phyloP scores from a whole-genome alignment of 805 yeast genomes.

The Jamesozyma hellenica region DNA sequence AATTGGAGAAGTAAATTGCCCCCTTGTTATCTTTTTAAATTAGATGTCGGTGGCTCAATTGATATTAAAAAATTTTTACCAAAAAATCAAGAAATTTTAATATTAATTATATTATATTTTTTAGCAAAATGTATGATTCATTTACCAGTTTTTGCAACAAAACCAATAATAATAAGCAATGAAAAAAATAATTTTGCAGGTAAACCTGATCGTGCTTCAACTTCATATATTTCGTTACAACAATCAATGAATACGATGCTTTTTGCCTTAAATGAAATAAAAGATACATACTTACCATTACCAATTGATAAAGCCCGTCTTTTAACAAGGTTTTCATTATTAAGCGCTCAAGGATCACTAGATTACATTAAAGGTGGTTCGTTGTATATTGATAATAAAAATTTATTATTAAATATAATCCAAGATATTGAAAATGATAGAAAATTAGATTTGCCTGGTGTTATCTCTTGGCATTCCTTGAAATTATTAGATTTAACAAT shows the following conservation, averaged over 20 bases:
- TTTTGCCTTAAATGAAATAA: constrained; percentile 37
- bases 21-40: constrained; percentile 45
- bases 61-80: constrained; percentile 12
- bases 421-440: constrained; percentile 43
- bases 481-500: constrained; percentile 49
- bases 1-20: constrained; percentile 72
- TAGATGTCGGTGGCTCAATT: constrained; percentile 45
- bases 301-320: constrained; percentile 57
- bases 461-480: constrained; percentile 47
- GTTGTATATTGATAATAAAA: constrained; percentile 58
- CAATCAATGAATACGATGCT: constrained; percentile 57
- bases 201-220: constrained; percentile 31
- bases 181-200: constrained; percentile 9
- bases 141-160: constrained; percentile 48
- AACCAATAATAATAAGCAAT: constrained; percentile 15
- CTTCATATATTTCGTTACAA: constrained; percentile 58
- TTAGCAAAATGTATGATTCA: constrained; percentile 55
- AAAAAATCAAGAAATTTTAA: constrained; percentile 36
- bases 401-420: constrained; percentile 41
- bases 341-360: constrained; percentile 65
- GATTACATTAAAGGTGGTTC: constrained; percentile 82
- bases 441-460: constrained; percentile 47
- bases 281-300: constrained; percentile 43
- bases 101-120: constrained; percentile 49
- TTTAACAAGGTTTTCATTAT: constrained; percentile 49